Evolutionary conservation across 345 rosid species (phyloP), one percentile per base, ranked within the genome.

Genomic region (Camelina sativa): DNA sequence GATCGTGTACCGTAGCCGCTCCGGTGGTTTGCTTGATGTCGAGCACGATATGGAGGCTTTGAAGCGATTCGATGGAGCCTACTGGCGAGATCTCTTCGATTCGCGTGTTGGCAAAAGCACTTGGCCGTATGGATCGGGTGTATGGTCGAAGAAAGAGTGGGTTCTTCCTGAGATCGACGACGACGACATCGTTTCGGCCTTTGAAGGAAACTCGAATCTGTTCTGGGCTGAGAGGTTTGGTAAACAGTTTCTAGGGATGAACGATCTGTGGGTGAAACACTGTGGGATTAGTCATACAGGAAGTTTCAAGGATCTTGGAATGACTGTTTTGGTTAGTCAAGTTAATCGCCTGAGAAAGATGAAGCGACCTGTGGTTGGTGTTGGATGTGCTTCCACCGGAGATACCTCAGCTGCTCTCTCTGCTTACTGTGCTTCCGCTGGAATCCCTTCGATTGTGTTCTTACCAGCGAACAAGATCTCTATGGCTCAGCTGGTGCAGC

Each of bases 171-270:
- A 86, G 85, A 90, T 92, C 58, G 86, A 85, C 70, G 79, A 86
- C 30, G 96, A 92, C 63, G 94, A 92, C 63, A 92, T 92, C 72
- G 89, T 90, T 43, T 85, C 89, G 5, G 98, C 98, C n/a, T 92
- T 90, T 41, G 95, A 92, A 79, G 96, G 98, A 4, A 92, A 92
- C 60, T 90, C 98, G 17, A 92, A 92, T 65, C 78, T 92, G 65
- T 92, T 90, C 76, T 90, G 96, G 98, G 98, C 98, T 0, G 98
- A 92, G 86, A 84, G 90, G 16, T 92, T 81, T 47, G 98, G 98
- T 22, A 87, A 90, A 64, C 76, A 81, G 79, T 89, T 86, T 64
- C 38, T 88, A 23, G 93, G 85, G 8, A 92, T 92, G 98, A 86
- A 82, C 47, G 96, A 92, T 82, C 69, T 92, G 61, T 92, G 98